Conservation (phyloP, 148 eudicot genomes). For the Nyssa sinensis region DNA sequence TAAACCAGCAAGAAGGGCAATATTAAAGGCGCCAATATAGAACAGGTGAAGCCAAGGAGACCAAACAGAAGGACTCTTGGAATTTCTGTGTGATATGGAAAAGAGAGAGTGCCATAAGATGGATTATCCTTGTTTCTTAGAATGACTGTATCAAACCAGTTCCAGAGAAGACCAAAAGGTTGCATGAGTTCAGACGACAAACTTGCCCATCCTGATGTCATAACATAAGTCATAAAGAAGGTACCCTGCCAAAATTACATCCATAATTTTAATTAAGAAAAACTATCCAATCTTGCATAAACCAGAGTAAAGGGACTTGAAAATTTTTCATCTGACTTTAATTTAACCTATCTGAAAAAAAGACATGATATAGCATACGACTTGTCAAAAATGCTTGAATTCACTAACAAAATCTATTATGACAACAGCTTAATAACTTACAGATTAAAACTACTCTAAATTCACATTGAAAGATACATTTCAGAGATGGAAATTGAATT, state of each 20-base stretch:
- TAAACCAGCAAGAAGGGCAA: constrained; percentile 82
- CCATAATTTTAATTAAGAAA: background rate
- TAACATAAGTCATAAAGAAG: constrained; percentile 80
- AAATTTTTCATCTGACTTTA: background rate
- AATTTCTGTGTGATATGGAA: constrained; percentile 90
- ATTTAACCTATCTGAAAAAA: background rate
- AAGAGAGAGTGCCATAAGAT: constrained; percentile 55
- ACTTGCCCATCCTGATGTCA: constrained; percentile 99
- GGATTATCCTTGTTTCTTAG: constrained; percentile 52
- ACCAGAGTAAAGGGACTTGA: background rate
- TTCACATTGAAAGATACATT: background rate
- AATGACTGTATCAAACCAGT: constrained; percentile 43
- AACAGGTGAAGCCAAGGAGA: constrained; percentile 72
- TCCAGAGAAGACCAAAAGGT: constrained; percentile 65
- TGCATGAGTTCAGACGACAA: constrained; percentile 87
- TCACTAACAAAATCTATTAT: background rate
- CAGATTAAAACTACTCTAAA: background rate
- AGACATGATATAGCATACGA: background rate
- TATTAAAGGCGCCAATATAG: constrained; percentile 77
- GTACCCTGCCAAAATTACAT: constrained; percentile 56
- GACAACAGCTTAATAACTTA: background rate
- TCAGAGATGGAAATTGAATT: background rate
- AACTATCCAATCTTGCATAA: background rate
- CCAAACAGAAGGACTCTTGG: constrained; percentile 86
- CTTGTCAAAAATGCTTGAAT: background rate